A percentile compares a stretch with the other conserved stretches of the same genome.
These are phyloP conservation scores for Rutstroemia sp. DNA, from an alignment of 2,329 filamentous ascomycete species.

Conservation along the genomic window DNA sequence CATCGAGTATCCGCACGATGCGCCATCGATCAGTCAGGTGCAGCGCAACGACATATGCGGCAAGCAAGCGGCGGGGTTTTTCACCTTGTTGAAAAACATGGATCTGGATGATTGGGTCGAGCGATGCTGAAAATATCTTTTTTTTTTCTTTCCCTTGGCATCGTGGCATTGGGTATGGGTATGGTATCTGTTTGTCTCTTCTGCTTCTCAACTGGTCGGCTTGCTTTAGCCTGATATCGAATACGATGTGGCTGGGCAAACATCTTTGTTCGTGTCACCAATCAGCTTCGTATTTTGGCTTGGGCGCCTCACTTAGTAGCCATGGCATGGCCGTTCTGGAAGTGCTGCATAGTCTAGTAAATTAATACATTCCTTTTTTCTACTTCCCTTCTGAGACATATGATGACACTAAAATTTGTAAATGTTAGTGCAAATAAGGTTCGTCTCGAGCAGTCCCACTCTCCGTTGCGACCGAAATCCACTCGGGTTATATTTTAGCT, in stretches of 20 bases:
- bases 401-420: too few relatives aligned
- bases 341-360: background rate
- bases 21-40: conserved; percentile 1
- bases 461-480: too few relatives aligned
- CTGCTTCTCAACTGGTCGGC: too few relatives aligned
- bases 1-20: conserved; percentile 56
- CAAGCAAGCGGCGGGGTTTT: conserved; percentile 7
- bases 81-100: conserved; percentile 14
- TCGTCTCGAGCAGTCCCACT: too few relatives aligned
- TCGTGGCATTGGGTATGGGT: too few relatives aligned
- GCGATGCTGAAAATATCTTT: background rate
- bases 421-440: too few relatives aligned
- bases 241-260: conserved; percentile 2
- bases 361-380: background rate
- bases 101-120: conserved; percentile 16
- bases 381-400: background rate
- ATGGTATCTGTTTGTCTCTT: too few relatives aligned
- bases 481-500: too few relatives aligned
- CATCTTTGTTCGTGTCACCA: background rate
- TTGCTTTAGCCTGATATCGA: background rate
- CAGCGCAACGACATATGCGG: conserved; percentile 4
- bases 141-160: background rate
- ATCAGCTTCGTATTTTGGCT: background rate
- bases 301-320: too few relatives aligned
- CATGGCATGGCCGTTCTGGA: background rate